Base-by-base conservation (phyloP, 768 basidiomycete genomes). In the Amylocystis lapponica region DNA sequence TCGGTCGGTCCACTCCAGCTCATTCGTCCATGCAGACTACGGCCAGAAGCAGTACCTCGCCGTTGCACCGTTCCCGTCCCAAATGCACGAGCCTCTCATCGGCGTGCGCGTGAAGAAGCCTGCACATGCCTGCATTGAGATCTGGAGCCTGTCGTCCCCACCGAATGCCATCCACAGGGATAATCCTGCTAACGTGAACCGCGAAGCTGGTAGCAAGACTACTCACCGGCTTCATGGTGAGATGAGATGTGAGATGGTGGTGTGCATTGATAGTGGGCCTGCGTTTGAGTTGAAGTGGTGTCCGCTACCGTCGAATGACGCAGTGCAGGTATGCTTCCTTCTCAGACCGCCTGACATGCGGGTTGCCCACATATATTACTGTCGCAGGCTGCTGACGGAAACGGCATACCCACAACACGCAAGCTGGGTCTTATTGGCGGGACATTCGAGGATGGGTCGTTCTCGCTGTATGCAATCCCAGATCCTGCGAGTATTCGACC, bases 251-350 rank as follows among this genome's bases (percentile, higher is more conserved):
- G 92, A 90, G 57, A 72, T 96, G 72, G 81, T 93, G 2, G 55
- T 98, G 1, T 94, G 92, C 48, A 51, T 91, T 8, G 83, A 93
- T n/a, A 70, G 72, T 16, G 92, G 94, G 0, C 76, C 86, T 4
- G 86, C 82, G 2, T 76, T 81, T 51, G 84, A 88, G 38, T 58
- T 94, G 12, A 91, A 85, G 63, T 98, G 95, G 94, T 94, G 94
- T 61, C 95, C 95, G 3, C 59, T 92, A 22, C 92, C 93, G 1
- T 79, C 85, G 14, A 78, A 89, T 52, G 89, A 90, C 44, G 36
- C 59, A 12, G 71, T 74, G 36, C 45, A 71, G 64, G 46, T 44
- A 34, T 14, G 32, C 3, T 3, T 40, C n/a, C n/a, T n/a, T n/a
- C n/a, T n/a, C n/a, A n/a, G n/a, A n/a, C n/a, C n/a, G n/a, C n/a